Evolutionary conservation across 139 green algal genomes (phyloP), one percentile per base, ranked within the genome.

Genomic region (Auxenochlorella protothecoides): DNA sequence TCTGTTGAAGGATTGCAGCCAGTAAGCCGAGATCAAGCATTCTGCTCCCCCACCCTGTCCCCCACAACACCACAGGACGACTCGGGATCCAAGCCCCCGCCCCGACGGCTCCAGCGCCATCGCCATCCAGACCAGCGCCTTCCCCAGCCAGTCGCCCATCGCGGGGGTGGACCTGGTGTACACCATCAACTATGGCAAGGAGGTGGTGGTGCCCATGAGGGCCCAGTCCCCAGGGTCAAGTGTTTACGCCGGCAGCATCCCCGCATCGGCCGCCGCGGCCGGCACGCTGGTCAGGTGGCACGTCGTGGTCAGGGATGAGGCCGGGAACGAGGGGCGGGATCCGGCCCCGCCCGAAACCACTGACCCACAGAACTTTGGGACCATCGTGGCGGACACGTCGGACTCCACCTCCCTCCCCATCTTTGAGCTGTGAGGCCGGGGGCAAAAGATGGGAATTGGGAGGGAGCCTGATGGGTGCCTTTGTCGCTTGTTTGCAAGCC

Each of bases 221-320:
- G 76, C 68, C 72, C 68, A 15, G 59, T 7, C 27, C 3, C 16
- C 5, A 11, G 5, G 5, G 27, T 11, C 27, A 51, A n/a, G 53
- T 5, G 13, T 7, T 16, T 85, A 81, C 71, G 59, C 44, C 44
- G 80, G 74, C 53, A 72, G 51, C 44, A 79, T 85, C 55, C 80
- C 80, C 27, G 66, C 52, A 10, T 15, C 55, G 3, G 57, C 6
- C 3, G 68, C 55, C 10, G 16, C 63, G 5, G 5, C 74, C 0
- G 80, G 80, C 10, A 13, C 60, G 9, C 79, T 85, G 63, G 66
- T 85, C 44, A 69, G 79, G n/a, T 85, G 80, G 80, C 80, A 69
- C 69, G 65, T 85, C 5, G 61, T 15, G 4, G 80, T 74, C 53
- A 78, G 59, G 12, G 76, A 83, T 66, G 6, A 6, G 6, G 13